These are phyloP conservation scores for Carex scoparia DNA, from an alignment of 176 grass and related monocot species.

Conservation along the genomic window DNA sequence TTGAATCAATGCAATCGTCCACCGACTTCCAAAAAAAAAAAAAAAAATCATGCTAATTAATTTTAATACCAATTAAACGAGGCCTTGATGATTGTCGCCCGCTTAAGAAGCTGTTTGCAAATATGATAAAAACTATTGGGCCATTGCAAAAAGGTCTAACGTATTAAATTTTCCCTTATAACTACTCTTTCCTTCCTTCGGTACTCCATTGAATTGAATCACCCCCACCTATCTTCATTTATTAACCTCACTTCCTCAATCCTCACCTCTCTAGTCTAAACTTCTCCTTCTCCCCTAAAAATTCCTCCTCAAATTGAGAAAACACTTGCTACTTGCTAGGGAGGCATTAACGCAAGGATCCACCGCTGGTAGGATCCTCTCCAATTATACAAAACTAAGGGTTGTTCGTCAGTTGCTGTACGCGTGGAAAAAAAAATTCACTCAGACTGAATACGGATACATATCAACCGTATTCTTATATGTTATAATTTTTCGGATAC, in stretches of 20 bases:
- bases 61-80: no score
- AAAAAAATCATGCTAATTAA: no score
- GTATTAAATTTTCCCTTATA: background rate
- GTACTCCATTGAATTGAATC: background rate
- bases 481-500: no score
- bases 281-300: background rate
- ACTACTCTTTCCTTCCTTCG: background rate
- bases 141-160: background rate
- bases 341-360: background rate
- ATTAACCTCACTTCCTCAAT: constrained; percentile 11
- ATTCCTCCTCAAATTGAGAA: background rate
- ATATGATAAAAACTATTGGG: background rate
- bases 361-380: background rate
- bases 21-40: no score
- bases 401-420: no score
- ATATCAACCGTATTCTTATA: no score
- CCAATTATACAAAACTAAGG: background rate
- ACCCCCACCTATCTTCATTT: constrained; percentile 16
- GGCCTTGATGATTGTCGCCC: no score
- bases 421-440: no score
- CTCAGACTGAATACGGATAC: no score
- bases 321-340: background rate
- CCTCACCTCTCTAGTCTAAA: background rate
- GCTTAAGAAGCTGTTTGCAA: background rate
- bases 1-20: no score